phyloP scores from a whole-genome alignment of 2,329 filamentous ascomycete genomes.

The Venturia effusa region DNA sequence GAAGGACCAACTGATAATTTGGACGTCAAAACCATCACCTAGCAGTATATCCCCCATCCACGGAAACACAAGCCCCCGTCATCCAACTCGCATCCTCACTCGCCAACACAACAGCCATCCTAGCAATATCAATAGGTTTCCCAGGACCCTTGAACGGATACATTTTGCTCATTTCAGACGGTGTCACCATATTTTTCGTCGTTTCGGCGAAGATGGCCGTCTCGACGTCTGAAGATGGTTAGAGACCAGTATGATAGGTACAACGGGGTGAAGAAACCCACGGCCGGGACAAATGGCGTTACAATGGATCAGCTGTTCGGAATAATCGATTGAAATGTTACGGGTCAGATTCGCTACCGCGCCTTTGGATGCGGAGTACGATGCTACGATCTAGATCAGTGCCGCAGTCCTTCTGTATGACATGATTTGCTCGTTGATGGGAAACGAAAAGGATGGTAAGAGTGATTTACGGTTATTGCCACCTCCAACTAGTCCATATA shows the following conservation, averaged over 20 bases:
- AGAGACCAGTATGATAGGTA: too few relatives aligned
- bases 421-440: too few relatives aligned
- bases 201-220: background rate
- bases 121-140: constrained; percentile 12
- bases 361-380: constrained; percentile 7
- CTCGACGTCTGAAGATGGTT: background rate
- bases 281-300: constrained; percentile 46
- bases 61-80: constrained; percentile 10
- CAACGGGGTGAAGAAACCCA: constrained; percentile 17
- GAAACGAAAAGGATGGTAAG: too few relatives aligned
- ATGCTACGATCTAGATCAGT: background rate
- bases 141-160: constrained; percentile 14
- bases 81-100: constrained; percentile 14
- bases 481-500: constrained; percentile 22
- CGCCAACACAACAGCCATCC: constrained; percentile 13
- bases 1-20: too few relatives aligned
- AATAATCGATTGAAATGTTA: constrained; percentile 40
- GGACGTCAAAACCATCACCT: background rate
- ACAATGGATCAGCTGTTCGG: constrained; percentile 36
- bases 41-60: constrained; percentile 12
- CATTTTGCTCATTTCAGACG: background rate
- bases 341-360: constrained; percentile 32
- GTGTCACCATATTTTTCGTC: background rate
- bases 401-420: too few relatives aligned
- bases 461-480: background rate